Conservation (phyloP, 805 yeast genomes). For the Priceomyces fermenticarens region DNA sequence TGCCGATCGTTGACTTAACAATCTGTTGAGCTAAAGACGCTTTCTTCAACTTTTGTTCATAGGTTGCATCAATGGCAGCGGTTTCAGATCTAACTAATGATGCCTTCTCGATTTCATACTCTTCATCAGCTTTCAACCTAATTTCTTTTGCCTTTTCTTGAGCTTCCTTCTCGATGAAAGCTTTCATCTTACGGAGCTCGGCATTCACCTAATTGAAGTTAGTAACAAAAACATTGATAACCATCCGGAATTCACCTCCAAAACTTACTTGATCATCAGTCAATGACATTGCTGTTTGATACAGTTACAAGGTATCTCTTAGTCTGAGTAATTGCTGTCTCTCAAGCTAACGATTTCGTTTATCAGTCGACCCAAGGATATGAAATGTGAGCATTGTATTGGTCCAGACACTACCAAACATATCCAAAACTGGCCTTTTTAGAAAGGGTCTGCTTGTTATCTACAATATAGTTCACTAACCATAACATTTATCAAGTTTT, state of each 20-base stretch:
- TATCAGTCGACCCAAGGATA: no score
- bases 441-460: no score
- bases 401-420: no score
- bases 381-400: no score
- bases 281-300: constrained; percentile 20
- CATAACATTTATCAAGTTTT: no score
- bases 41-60: constrained; percentile 83
- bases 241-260: not conserved
- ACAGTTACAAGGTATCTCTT: no score
- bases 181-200: constrained; percentile 96
- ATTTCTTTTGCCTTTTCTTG: constrained; percentile 98
- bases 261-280: constrained; percentile 31
- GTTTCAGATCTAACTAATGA: constrained; percentile 90
- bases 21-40: constrained; percentile 92
- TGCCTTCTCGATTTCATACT: constrained; percentile 96
- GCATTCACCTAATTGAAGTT: constrained; percentile 66
- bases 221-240: not conserved
- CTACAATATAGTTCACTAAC: no score
- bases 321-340: no score
- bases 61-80: constrained; percentile 77
- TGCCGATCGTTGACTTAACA: constrained; percentile 90
- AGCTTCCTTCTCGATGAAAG: constrained; percentile 98
- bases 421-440: no score
- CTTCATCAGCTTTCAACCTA: constrained; percentile 94
- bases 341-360: no score